Evolutionary conservation across 2,329 filamentous ascomycete genomes (phyloP).

Genomic region (Botrytis hyacinthi): DNA sequence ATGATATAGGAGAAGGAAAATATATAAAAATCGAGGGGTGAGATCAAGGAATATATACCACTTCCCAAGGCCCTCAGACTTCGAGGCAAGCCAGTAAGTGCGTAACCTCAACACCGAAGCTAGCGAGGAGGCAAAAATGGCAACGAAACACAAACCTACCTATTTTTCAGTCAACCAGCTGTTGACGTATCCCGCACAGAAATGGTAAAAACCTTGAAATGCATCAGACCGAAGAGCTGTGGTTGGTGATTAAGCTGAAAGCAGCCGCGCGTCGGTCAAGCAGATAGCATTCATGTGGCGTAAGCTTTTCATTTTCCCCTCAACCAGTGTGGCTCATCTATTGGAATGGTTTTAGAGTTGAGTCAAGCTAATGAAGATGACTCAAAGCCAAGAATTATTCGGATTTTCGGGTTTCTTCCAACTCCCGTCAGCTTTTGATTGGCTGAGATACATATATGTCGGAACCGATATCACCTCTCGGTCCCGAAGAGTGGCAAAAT

Average conservation of each 20-base stretch:
- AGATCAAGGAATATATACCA: conserved; percentile 16
- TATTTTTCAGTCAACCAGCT: conserved; percentile 9
- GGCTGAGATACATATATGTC: accelerated
- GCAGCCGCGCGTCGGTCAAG: conserved; percentile 13
- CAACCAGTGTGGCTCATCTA: conserved; percentile 5
- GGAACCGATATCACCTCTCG: background rate
- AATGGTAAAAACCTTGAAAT: background rate
- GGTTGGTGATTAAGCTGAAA: conserved; percentile 12
- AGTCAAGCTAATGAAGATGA: background rate
- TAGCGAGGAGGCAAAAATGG: conserved; percentile 13
- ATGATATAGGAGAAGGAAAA: conserved; percentile 6
- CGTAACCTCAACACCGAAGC: conserved; percentile 12
- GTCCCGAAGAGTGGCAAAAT: background rate
- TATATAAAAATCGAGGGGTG: background rate
- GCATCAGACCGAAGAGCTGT: conserved; percentile 8
- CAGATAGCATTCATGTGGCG: conserved; percentile 2
- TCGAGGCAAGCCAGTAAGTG: conserved; percentile 14
- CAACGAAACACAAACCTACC: conserved; percentile 1
- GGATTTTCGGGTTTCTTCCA: background rate
- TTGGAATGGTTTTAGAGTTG: background rate
- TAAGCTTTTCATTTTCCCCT: background rate
- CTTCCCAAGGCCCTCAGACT: background rate
- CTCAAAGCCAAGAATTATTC: background rate
- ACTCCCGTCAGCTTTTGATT: background rate
- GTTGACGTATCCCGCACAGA: background rate